Evolutionary conservation across 2,329 filamentous ascomycete genomes (phyloP).

Genomic region (Fusarium subglutinans): DNA sequence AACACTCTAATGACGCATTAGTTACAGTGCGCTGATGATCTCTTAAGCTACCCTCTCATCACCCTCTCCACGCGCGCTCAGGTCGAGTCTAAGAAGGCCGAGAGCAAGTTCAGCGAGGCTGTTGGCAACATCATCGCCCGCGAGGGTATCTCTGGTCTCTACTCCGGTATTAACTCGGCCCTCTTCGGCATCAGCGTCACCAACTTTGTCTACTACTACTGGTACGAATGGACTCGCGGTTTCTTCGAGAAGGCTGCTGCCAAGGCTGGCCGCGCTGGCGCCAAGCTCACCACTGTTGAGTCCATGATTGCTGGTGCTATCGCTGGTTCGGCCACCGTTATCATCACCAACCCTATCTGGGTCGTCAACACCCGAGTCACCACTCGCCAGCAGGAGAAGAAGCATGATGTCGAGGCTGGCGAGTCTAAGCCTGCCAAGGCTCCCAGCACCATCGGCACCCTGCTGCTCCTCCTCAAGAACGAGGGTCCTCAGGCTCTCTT

Average conservation of each 20-base stretch:
- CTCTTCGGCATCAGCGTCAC: conserved; percentile 98
- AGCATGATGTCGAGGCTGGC: conserved; percentile 55
- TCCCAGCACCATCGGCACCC: conserved; percentile 81
- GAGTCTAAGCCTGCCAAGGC: conserved; percentile 55
- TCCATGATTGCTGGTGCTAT: conserved; percentile 95
- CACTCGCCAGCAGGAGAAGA: conserved; percentile 73
- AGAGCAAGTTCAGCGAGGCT: conserved; percentile 84
- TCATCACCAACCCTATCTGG: conserved; percentile 99
- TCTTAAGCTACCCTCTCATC: conserved; percentile 86
- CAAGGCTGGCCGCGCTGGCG: conserved; percentile 75
- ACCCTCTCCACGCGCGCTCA: conserved; percentile 97
- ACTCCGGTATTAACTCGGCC: conserved; percentile 91
- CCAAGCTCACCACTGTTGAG: conserved; percentile 89
- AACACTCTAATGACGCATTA: conserved; percentile 1
- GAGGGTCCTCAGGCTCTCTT: conserved; percentile 90
- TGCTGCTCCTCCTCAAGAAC: conserved; percentile 80
- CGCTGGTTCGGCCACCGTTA: conserved; percentile 91
- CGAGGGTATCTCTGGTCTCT: conserved; percentile 88
- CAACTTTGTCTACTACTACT: conserved; percentile 99
- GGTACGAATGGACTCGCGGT: conserved; percentile 96
- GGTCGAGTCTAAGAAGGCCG: conserved; percentile 93
- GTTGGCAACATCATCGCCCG: conserved; percentile 88
- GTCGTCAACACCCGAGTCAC: conserved; percentile 99
- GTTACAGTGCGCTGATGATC: conserved; percentile 21
- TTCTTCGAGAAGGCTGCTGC: conserved; percentile 84